phyloP scores from a whole-genome alignment of 2,329 filamentous ascomycete genomes.

The Venturiaceae sp. region DNA sequence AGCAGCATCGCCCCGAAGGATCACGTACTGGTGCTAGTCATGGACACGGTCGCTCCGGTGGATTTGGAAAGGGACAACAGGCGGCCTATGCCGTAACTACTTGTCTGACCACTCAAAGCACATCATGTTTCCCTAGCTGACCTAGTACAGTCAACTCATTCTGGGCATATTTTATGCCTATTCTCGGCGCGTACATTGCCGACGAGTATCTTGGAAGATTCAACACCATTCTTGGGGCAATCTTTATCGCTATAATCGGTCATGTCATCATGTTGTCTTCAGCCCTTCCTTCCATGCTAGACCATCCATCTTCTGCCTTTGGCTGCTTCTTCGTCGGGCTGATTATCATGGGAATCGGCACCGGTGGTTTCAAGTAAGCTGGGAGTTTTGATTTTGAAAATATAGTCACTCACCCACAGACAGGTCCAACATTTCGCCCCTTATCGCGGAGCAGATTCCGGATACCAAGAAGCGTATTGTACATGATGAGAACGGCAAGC shows the following conservation, averaged over 20 bases:
- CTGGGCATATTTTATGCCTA: slow-evolving; percentile 47
- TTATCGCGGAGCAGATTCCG: slow-evolving; percentile 52
- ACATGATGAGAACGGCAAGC: slow-evolving; percentile 35
- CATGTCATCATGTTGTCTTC: slow-evolving; percentile 45
- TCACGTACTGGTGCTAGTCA: slow-evolving; percentile 20
- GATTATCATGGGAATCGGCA: slow-evolving; percentile 51
- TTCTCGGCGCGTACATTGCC: slow-evolving; percentile 47
- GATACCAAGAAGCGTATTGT: slow-evolving; percentile 29
- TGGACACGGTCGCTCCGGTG: slow-evolving; percentile 32
- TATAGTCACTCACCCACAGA: too few species aligned
- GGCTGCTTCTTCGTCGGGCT: slow-evolving; percentile 45
- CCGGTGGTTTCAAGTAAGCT: slow-evolving; percentile 63
- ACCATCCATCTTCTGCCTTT: slow-evolving; percentile 18
- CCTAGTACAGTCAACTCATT: slow-evolving; percentile 49
- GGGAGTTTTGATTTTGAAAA: too few species aligned
- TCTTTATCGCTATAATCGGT: slow-evolving; percentile 48
- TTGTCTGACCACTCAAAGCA: too few species aligned
- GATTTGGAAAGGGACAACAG: slow-evolving; percentile 45
- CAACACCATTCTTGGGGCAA: slow-evolving; percentile 48
- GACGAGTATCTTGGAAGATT: slow-evolving; percentile 53
- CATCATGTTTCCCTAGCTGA: too few species aligned
- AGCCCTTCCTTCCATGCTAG: slow-evolving; percentile 41
- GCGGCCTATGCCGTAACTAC: slow-evolving; percentile 41
- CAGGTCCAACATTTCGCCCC: too few species aligned
- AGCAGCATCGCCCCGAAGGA: neutral